Percentiles rank a stretch among this genome's conserved stretches.
These are phyloP conservation scores for Wickerhamiella hasegawae DNA, from an alignment of 805 yeast species.

Conservation along the genomic window DNA sequence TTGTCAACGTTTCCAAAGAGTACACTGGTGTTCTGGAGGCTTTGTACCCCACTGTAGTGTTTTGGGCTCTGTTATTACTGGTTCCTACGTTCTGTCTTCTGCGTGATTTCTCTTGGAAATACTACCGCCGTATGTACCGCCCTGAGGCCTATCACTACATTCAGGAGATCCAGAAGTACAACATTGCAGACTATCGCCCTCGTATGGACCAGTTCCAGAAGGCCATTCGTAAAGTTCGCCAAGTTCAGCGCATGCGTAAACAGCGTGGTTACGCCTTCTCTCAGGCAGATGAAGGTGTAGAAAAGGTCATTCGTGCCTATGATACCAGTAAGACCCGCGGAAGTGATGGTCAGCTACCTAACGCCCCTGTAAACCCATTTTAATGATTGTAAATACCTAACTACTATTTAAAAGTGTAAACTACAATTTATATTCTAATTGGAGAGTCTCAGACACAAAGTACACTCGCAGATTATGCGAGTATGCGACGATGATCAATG, in stretches of 20 bases:
- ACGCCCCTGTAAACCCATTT: neutral
- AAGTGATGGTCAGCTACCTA: neutral
- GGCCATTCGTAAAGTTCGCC: conserved; percentile 93
- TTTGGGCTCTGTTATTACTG: conserved; percentile 71
- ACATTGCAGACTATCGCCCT: conserved; percentile 88
- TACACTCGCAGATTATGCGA: too few relatives aligned
- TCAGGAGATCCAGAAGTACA: conserved; percentile 91
- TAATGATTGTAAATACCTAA: too few relatives aligned
- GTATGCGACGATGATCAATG: too few relatives aligned
- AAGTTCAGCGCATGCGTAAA: conserved; percentile 93
- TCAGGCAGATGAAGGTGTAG: conserved; percentile 90
- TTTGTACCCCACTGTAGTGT: conserved; percentile 59
- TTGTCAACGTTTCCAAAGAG: conserved; percentile 65
- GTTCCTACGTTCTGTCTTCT: conserved; percentile 63
- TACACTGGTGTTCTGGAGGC: conserved; percentile 65
- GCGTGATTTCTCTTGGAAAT: conserved; percentile 89
- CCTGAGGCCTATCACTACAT: conserved; percentile 92
- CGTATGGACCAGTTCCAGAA: conserved; percentile 92
- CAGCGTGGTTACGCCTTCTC: conserved; percentile 98
- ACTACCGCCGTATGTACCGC: conserved; percentile 74
- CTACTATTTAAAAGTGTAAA: too few relatives aligned
- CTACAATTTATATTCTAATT: too few relatives aligned
- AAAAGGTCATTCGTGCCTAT: conserved; percentile 76
- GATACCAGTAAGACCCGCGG: conserved; percentile 51
- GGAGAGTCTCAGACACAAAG: too few relatives aligned